Evolutionary conservation across 106 monocot genomes (phyloP).

Genomic region (Cymbidium sinense): DNA sequence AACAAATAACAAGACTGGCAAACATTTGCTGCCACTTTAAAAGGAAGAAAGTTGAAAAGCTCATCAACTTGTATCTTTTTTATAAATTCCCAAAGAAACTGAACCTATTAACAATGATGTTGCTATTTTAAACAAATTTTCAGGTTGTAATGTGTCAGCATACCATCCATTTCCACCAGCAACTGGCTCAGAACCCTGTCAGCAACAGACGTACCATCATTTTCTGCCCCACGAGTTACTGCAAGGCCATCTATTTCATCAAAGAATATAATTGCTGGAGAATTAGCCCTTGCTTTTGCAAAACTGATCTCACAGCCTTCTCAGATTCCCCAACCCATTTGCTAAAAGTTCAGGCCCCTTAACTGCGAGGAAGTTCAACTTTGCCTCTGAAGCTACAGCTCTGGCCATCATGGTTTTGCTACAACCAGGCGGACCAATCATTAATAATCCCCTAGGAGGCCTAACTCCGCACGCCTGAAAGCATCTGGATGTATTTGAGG

Average conservation of each 20-base stretch:
- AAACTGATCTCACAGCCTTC: conserved; percentile 83
- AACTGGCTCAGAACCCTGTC: conserved; percentile 90
- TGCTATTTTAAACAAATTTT: not conserved
- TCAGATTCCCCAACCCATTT: conserved; percentile 99
- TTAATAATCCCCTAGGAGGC: conserved; percentile 63
- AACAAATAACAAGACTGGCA: no score
- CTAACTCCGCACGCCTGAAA: conserved; percentile 59
- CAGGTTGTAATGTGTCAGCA: conserved; percentile 1
- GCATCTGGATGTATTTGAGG: conserved; percentile 67
- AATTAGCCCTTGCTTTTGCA: conserved; percentile 83
- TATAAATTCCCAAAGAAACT: not conserved
- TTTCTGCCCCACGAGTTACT: conserved; percentile 66
- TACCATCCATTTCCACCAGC: conserved; percentile 94
- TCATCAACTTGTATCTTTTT: not conserved
- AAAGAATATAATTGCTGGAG: conserved; percentile 98
- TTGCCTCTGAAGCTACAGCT: conserved; percentile 97
- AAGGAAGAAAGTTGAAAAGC: not conserved
- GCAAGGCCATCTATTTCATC: conserved; percentile 99
- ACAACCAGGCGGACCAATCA: conserved; percentile 97
- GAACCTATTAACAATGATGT: not conserved
- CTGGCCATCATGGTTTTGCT: conserved; percentile 96
- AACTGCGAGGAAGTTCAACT: conserved; percentile 88
- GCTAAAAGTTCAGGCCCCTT: conserved; percentile 95
- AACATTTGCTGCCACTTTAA: not conserved
- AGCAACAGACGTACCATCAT: conserved; percentile 78